Evolutionary conservation across 495 filamentous ascomycete species (phyloP).

Genomic region (Xylaria grammica): DNA sequence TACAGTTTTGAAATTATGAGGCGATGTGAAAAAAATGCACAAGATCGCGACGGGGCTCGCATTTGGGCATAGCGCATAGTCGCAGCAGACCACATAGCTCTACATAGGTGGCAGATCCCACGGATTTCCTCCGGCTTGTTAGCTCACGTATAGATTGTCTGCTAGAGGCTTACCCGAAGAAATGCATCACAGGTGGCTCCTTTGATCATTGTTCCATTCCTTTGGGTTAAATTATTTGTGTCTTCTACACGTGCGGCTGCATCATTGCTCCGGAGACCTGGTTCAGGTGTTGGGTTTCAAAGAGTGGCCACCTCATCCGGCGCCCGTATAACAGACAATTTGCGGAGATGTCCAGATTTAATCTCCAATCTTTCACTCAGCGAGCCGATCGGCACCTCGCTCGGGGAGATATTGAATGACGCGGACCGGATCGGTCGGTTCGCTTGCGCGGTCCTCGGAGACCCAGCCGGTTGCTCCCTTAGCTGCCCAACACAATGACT

Average conservation of each 20-base stretch:
- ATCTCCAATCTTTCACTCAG: constrained; percentile 15
- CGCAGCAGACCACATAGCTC: constrained; percentile 3
- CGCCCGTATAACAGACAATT: constrained; percentile 2
- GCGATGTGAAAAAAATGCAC: neutral
- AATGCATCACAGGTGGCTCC: constrained; percentile 1
- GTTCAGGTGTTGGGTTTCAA: neutral
- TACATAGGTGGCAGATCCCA: neutral
- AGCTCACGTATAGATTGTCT: neutral
- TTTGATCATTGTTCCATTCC: neutral
- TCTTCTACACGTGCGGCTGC: neutral
- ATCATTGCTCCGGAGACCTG: neutral
- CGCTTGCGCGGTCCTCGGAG: neutral
- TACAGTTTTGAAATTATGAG: neutral
- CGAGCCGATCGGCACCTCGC: constrained; percentile 20
- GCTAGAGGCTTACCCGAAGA: constrained; percentile 9
- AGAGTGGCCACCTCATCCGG: neutral
- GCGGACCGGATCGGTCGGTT: constrained; percentile 7
- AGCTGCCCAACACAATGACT: constrained; percentile 26
- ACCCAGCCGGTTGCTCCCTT: constrained; percentile 8
- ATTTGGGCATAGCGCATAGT: constrained; percentile 11
- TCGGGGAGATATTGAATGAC: constrained; percentile 23
- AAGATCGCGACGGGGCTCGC: constrained; percentile 2
- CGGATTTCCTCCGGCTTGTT: constrained; percentile 8
- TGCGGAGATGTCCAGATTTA: constrained; percentile 13
- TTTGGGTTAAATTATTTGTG: neutral